A percentile compares a stretch with the other conserved stretches of the same genome.
These are phyloP conservation scores for Angophora floribunda DNA, from an alignment of 345 rosid genomes.

Conservation along the genomic window DNA sequence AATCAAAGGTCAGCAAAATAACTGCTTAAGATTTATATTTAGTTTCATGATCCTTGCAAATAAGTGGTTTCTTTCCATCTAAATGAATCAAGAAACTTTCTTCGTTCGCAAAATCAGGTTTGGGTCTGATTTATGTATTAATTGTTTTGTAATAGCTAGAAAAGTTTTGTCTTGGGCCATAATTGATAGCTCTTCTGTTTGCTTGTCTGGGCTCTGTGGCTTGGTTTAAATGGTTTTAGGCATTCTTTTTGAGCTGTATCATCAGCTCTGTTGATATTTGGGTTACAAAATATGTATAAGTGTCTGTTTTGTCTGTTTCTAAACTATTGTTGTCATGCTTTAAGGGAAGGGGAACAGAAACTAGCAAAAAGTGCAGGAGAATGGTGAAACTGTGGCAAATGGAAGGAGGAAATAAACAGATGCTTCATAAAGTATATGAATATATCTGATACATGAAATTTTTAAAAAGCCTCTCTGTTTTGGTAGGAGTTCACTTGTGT, in stretches of 20 bases:
- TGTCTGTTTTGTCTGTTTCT: background rate
- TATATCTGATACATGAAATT: background rate
- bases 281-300: background rate
- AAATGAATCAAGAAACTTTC: background rate
- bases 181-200: background rate
- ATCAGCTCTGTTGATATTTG: background rate
- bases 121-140: background rate
- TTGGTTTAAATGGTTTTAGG: background rate
- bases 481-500: background rate
- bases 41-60: background rate
- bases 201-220: background rate
- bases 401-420: background rate
- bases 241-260: background rate
- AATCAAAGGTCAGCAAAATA: conserved; percentile 34
- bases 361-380: background rate
- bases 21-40: background rate
- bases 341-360: background rate
- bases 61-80: background rate
- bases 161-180: background rate
- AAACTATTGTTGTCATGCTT: background rate
- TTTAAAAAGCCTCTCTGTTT: background rate
- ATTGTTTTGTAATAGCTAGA: background rate
- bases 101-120: background rate
- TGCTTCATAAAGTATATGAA: background rate
- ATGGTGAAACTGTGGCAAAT: background rate